A percentile compares a stretch with the other conserved stretches of the same genome.
phyloP scores from a whole-genome alignment of 345 rosid species.

The Bruguiera sexangula region DNA sequence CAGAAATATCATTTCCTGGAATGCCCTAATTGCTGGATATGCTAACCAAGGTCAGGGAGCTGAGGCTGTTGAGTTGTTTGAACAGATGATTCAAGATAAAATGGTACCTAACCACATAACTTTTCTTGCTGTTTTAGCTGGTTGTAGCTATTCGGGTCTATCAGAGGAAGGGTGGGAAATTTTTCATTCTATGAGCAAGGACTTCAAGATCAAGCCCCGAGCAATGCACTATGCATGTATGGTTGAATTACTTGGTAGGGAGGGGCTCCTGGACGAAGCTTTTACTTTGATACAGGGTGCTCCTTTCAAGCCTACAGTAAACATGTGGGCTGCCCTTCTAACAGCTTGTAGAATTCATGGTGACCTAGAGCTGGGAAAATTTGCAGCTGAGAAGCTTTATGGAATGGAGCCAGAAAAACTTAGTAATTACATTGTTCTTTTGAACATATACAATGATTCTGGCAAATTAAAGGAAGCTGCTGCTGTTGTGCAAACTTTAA shows the following conservation, averaged over 20 bases:
- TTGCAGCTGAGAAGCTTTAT: constrained; percentile 73
- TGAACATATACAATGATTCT: constrained; percentile 65
- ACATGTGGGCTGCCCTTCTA: constrained; percentile 92
- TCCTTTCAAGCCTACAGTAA: constrained; percentile 62
- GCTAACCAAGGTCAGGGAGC: constrained; percentile 71
- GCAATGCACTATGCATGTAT: constrained; percentile 83
- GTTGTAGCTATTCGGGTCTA: constrained; percentile 71
- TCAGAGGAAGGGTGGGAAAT: constrained; percentile 71
- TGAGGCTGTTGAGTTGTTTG: constrained; percentile 64
- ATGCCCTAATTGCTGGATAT: constrained; percentile 80
- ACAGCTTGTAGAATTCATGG: constrained; percentile 73
- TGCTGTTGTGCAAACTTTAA: constrained; percentile 53
- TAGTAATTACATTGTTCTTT: constrained; percentile 64
- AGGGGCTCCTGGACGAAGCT: constrained; percentile 81
- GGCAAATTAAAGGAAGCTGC: constrained; percentile 73
- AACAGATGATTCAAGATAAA: constrained; percentile 54
- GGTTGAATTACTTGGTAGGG: constrained; percentile 74
- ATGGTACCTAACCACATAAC: constrained; percentile 72
- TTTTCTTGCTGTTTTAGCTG: constrained; percentile 71
- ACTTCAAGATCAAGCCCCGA: constrained; percentile 66
- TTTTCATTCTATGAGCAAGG: constrained; percentile 61
- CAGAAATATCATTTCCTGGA: constrained; percentile 77
- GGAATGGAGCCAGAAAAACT: constrained; percentile 84
- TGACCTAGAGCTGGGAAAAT: constrained; percentile 75
- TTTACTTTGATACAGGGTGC: constrained; percentile 61